Evolutionary conservation across 2,329 filamentous ascomycete species (phyloP).

Genomic region (Xenoacremonium recifei): DNA sequence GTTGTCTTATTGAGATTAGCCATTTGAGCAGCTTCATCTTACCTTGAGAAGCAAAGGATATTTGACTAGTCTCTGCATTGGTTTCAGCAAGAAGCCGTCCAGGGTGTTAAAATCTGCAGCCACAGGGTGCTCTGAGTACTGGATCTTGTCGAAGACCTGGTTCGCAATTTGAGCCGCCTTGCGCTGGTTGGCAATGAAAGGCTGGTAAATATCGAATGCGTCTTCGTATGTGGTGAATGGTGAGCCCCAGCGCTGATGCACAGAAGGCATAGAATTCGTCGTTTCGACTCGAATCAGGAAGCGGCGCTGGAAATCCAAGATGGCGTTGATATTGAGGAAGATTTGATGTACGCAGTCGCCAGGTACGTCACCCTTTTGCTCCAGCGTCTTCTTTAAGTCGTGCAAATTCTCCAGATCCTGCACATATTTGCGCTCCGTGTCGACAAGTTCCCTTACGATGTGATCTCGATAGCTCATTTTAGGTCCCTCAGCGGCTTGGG

Average conservation of each 20-base stretch:
- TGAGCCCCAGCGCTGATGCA: constrained; percentile 89
- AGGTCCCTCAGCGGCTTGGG: constrained; percentile 51
- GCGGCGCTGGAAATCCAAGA: constrained; percentile 91
- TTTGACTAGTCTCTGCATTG: constrained; percentile 92
- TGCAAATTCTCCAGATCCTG: constrained; percentile 95
- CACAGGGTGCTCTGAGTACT: constrained; percentile 71
- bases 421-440: constrained; percentile 96
- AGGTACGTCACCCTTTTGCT: constrained; percentile 82
- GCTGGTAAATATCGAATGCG: constrained; percentile 88
- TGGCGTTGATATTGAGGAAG: constrained; percentile 92
- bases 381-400: constrained; percentile 84
- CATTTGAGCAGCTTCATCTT: constrained; percentile 26
- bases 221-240: constrained; percentile 84
- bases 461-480: constrained; percentile 78
- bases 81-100: constrained; percentile 91
- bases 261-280: constrained; percentile 77
- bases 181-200: constrained; percentile 95
- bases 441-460: constrained; percentile 86
- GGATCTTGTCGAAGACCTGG: constrained; percentile 83
- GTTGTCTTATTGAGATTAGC: no score
- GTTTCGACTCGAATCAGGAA: constrained; percentile 96
- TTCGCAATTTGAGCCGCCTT: constrained; percentile 85
- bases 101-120: constrained; percentile 84
- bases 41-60: constrained; percentile 89
- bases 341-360: constrained; percentile 92